Evolutionary conservation across 2,329 filamentous ascomycete genomes (phyloP), one percentile per base, ranked within the genome.

Genomic region (Epichloe glyceriae): DNA sequence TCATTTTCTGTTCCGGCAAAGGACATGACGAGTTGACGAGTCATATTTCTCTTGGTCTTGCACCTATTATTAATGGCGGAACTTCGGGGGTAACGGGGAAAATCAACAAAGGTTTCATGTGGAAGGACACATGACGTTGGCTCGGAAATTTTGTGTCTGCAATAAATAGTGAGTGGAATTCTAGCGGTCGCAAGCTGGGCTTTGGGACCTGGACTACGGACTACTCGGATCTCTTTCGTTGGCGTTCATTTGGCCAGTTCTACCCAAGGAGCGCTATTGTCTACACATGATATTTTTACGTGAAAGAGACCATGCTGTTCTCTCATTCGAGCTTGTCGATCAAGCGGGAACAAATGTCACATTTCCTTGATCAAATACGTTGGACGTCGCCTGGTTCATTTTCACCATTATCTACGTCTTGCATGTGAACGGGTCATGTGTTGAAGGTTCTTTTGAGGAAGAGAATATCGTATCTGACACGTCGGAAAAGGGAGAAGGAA

Each of bases 1-100:
- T n/a, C 20, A 44, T 34, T 30, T 38, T 10, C 30, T 30, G 19
- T 34, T 19, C 15, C 41, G 38, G 44, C 43, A 19, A 19, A 30
- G 44, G 22, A 14, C 12, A 44, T 39, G 19, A 51, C 50, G 50
- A 45, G 5, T 34, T 51, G 50, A 51, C 50, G 50, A 48, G 39
- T 51, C 45, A 48, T 48, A 44, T 48, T 30, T 37, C 19, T 19
- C 43, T 37, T 33, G 14, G 5, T 46, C 33, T 47, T 45, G 22
- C 14, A 17, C 22, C n/a, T 30, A n/a, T 44, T 14, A 30, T 45
- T 19, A 2, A 34, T 30, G 11, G 34, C 40, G 41, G 20, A 45
- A 39, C 14, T 35, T 19, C 4, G 30, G 3, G 30, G 26, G 7
- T 3, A 38, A 38, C 35, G 15, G 7, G 35, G 3, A 38, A n/a